These are phyloP conservation scores for Quercus ilex DNA, from an alignment of 306 rosid genomes.

Conservation along the genomic window DNA sequence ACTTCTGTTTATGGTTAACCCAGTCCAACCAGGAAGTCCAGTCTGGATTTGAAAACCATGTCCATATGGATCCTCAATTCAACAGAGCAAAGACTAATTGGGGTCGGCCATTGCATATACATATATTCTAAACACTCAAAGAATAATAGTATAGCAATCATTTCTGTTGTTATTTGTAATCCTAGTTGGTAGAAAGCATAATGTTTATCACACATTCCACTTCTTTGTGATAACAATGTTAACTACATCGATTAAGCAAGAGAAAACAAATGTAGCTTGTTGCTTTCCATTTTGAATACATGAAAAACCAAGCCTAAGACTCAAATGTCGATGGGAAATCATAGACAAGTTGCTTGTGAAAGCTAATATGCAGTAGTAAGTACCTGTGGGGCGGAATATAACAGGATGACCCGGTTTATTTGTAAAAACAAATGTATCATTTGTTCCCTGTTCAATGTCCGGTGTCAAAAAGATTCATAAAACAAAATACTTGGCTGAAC, in stretches of 20 bases:
- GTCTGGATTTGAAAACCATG: too few relatives aligned
- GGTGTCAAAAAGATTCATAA: conserved; percentile 27
- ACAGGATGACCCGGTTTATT: conserved; percentile 60
- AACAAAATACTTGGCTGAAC: conserved; percentile 8
- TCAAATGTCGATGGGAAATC: neutral
- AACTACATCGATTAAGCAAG: neutral
- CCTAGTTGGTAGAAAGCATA: neutral
- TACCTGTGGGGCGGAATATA: conserved; percentile 88
- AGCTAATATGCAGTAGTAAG: neutral
- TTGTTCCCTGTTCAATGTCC: conserved; percentile 70
- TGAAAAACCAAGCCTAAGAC: neutral
- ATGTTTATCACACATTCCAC: neutral
- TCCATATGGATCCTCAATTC: too few relatives aligned
- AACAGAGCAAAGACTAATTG: too few relatives aligned
- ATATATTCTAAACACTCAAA: neutral
- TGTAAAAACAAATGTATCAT: conserved; percentile 77
- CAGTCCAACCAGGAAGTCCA: too few relatives aligned
- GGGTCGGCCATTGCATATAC: too few relatives aligned
- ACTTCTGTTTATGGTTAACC: too few relatives aligned
- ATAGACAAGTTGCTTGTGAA: neutral
- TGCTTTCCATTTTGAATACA: neutral
- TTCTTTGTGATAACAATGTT: neutral
- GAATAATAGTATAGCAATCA: neutral
- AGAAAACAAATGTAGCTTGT: neutral
- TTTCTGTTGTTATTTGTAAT: neutral